Evolutionary conservation across 192 early-diverging fungal species (phyloP).

Genomic region (Ambispora gerdemannii): DNA sequence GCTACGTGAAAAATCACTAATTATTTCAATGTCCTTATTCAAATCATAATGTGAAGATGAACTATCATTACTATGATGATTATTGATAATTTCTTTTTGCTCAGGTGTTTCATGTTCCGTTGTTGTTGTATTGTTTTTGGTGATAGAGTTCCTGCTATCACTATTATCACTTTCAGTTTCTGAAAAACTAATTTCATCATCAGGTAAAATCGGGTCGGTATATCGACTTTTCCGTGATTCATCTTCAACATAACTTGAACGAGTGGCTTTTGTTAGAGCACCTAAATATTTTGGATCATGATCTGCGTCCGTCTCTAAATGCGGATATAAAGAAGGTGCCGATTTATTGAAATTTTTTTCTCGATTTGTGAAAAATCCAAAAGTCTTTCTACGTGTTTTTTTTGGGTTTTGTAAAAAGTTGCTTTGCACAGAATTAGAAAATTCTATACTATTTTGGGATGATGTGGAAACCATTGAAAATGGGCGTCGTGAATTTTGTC

Average conservation of each 20-base stretch:
- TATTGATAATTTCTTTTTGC: no score
- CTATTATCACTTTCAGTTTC: slow-evolving; percentile 13
- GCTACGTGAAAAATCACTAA: not conserved
- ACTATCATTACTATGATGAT: no score
- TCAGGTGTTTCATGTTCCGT: not conserved
- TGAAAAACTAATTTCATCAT: slow-evolving; percentile 2
- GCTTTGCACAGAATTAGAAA: not conserved
- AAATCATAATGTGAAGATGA: not conserved
- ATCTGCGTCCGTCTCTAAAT: slow-evolving; percentile 15
- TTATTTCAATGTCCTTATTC: not conserved
- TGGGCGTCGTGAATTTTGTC: not conserved
- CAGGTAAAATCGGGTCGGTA: not conserved
- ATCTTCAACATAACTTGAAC: not conserved
- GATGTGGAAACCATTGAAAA: not conserved
- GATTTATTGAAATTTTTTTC: slow-evolving; percentile 4
- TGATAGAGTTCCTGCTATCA: not conserved
- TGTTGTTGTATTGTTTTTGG: not conserved
- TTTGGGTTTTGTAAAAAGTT: not conserved
- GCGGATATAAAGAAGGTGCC: slow-evolving; percentile 15
- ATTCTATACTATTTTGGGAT: not conserved
- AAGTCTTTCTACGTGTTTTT: slow-evolving; percentile 19
- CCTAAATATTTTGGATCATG: not conserved
- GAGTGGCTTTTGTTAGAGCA: not conserved
- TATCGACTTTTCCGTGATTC: not conserved
- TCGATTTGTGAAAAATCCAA: slow-evolving; percentile 12